Conservation (phyloP, 768 basidiomycete genomes). For the Termitomyces sp. region DNA sequence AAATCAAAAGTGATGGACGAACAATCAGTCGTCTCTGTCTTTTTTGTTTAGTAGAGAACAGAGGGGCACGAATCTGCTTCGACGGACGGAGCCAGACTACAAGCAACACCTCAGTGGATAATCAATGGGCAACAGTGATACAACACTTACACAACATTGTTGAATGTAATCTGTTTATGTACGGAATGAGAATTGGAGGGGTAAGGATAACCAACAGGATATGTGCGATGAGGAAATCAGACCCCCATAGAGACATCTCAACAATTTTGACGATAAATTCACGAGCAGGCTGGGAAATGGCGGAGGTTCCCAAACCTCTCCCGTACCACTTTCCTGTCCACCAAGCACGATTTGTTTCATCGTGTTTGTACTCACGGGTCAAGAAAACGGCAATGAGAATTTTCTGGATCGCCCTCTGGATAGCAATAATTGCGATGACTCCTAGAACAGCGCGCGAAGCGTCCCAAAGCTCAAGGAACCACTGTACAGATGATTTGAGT, state of each 20-base stretch:
- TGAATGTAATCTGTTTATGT: slow-evolving; percentile 83
- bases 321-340: slow-evolving; percentile 99
- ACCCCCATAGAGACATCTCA: slow-evolving; percentile 95
- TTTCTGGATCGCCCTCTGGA: slow-evolving; percentile 93
- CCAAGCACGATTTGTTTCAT: slow-evolving; percentile 98
- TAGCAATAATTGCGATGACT: slow-evolving; percentile 79
- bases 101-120: not conserved
- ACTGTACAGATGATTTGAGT: slow-evolving; percentile 38
- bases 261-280: slow-evolving; percentile 98
- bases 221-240: slow-evolving; percentile 87
- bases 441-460: slow-evolving; percentile 95
- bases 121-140: not conserved
- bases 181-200: slow-evolving; percentile 80
- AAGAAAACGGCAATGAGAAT: slow-evolving; percentile 91
- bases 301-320: slow-evolving; percentile 79
- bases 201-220: slow-evolving; percentile 85
- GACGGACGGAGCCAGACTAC: slow-evolving; percentile 93
- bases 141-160: slow-evolving; percentile 78
- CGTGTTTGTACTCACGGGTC: slow-evolving; percentile 94
- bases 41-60: slow-evolving; percentile 94
- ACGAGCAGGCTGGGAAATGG: slow-evolving; percentile 91
- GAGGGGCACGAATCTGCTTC: slow-evolving; percentile 87
- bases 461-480: slow-evolving; percentile 97
- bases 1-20: slow-evolving; percentile 18
- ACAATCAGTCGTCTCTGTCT: slow-evolving; percentile 89